Conservation (phyloP, 164 flowering plant genomes). For the Malania oleifera region DNA sequence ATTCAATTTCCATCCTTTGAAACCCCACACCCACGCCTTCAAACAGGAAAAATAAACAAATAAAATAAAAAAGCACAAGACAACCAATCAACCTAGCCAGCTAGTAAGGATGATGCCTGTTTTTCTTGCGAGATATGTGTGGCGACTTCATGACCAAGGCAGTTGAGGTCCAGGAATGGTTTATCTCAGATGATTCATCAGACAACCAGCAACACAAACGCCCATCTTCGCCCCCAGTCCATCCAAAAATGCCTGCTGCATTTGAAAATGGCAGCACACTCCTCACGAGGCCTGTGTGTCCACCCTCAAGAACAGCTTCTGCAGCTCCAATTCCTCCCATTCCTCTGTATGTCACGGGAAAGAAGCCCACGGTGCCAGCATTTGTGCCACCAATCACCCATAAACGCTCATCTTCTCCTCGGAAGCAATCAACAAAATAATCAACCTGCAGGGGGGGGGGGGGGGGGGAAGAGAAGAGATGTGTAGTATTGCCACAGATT, state of each 20-base stretch:
- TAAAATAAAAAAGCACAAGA: too few relatives aligned
- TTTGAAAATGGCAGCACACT: constrained; percentile 53
- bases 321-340: constrained; percentile 43
- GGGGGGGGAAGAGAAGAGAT: too few relatives aligned
- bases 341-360: constrained; percentile 61
- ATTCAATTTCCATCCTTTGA: too few relatives aligned
- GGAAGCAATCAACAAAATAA: constrained; percentile 85
- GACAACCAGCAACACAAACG: constrained; percentile 92
- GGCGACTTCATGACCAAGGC: constrained; percentile 52
- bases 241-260: constrained; percentile 61
- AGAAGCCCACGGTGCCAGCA: constrained; percentile 74
- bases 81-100: too few relatives aligned
- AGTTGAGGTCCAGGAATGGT: constrained; percentile 72
- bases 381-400: constrained; percentile 91
- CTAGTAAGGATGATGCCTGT: constrained; percentile 69
- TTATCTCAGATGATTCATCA: constrained; percentile 42
- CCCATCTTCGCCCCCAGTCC: constrained; percentile 99
- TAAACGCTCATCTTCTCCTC: constrained; percentile 46
- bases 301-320: constrained; percentile 81
- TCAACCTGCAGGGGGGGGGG: constrained; percentile 54
- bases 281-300: constrained; percentile 73
- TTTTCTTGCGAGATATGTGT: constrained; percentile 31
- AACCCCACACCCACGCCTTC: too few relatives aligned
- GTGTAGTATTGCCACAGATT: too few relatives aligned
- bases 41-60: too few relatives aligned